Conservation (phyloP, 768 basidiomycete genomes). For the Infundibulicybe gibba region DNA sequence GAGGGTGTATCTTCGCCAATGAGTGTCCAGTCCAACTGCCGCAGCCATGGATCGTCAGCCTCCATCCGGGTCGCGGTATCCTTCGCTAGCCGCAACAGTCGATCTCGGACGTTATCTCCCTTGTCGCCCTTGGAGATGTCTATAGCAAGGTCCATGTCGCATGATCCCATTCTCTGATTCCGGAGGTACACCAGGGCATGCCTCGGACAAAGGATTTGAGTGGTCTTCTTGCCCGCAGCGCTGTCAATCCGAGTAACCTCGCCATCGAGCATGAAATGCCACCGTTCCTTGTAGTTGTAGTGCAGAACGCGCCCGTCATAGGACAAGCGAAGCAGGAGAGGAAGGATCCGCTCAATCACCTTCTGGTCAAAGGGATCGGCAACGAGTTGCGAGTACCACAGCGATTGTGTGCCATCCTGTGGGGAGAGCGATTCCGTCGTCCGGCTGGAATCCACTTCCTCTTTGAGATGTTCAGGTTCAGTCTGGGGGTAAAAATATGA, state of each 20-base stretch:
- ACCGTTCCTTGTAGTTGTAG: conserved; percentile 53
- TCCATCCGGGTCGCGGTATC: conserved; percentile 20
- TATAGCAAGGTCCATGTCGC: conserved; percentile 39
- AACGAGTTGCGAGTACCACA: conserved; percentile 55
- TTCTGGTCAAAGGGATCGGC: conserved; percentile 36
- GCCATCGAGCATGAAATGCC: conserved; percentile 52
- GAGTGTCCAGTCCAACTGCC: conserved; percentile 66
- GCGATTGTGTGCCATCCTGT: conserved; percentile 29
- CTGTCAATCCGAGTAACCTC: conserved; percentile 38
- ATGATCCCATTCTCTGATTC: conserved; percentile 35
- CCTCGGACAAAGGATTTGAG: conserved; percentile 37
- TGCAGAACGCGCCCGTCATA: conserved; percentile 60
- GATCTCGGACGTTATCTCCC: conserved; percentile 24
- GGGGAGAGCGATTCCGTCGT: neutral
- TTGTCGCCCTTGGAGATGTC: conserved; percentile 42
- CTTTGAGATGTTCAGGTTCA: neutral
- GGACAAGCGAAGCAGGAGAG: conserved; percentile 60
- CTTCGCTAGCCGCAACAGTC: conserved; percentile 39
- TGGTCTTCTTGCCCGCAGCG: conserved; percentile 38
- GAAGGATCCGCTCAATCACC: conserved; percentile 53
- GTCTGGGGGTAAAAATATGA: too few species aligned
- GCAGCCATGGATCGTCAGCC: conserved; percentile 49
- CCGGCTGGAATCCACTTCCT: neutral
- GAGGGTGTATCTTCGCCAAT: conserved; percentile 9
- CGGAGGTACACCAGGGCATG: conserved; percentile 45